Base-by-base conservation (phyloP, 257 asterid genomes). In the Solanum ossicruentum region DNA sequence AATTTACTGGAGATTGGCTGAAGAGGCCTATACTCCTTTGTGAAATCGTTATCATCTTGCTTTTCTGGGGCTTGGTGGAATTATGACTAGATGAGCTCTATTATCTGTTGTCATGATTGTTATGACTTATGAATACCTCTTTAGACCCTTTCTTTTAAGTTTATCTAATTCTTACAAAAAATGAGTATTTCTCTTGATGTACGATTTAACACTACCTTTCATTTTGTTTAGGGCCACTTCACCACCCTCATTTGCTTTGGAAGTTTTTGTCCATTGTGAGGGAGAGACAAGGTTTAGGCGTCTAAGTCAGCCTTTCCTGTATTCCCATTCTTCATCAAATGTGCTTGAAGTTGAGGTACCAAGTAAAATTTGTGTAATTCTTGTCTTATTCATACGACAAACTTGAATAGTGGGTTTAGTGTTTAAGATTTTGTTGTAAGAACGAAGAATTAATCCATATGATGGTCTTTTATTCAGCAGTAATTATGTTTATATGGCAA, bases 201-300 rank as follows among this genome's bases (percentile, higher is more conserved):
- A 13, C 51, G 41, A 16, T 49, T 49, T 75, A 45, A 23, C 56
- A 51, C 15, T 75, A 49, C 61, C 63, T 49, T 75, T 75, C n/a
- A 10, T 16, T 75, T 75, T 75, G 82, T 18, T 89, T 87, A 95
- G 98, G 92, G 95, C 94, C 86, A 95, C 99, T 86, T 93, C 97
- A 88, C 99, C 99, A 78, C 96, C 97, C 78, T 93, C 96, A 41
- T 92, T 93, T 88, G 97, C 97, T 54, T 82, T 93, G 90, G 97
- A 96, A 91, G 94, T 94, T 91, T 96, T 96, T 88, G 93, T 96
- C 81, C 98, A 96, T 71, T 93, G 98, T 75, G 99, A 91, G 91
- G 98, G 98, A 82, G 98, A 95, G 92, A 85, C 98, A 13, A 93
- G 97, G 89, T 96, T 96, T 91, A 93, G 98, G 90, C 95, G 98